Base-by-base conservation (phyloP, 768 basidiomycete genomes). In the Pholiota molesta region DNA sequence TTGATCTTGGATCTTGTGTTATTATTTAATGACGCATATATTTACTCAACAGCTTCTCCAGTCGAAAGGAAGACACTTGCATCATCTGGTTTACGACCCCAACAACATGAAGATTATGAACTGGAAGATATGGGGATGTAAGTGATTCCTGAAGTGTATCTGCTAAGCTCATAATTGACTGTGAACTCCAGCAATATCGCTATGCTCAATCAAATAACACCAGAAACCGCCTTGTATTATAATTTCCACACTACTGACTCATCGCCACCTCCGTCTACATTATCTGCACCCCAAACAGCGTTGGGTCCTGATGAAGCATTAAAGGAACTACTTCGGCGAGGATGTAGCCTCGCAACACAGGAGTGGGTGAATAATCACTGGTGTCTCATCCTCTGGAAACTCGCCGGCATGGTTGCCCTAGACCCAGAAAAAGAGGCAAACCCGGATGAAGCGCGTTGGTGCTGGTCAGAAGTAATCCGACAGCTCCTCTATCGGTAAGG, bases 321-420 rank as follows among this genome's bases (percentile, higher is more conserved):
- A 17, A 72, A 81, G 26, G 79, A 86, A 61, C 75, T 95, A 10
- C 75, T 81, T 3, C 72, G 73, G 23, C 77, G 71, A 9, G 92
- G 90, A 0, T 95, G 94, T 64, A 72, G 69, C 2, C 80, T 94
- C 23, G 91, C 86, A 2, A 91, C 87, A 8, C 78, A 86, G 64
- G 74, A 79, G 23, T 99, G 97, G 97, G 88, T 97, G 1, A 85
- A 91, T 55, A 98, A 98, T 68, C 95, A 97, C 67, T 99, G 95
- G 92, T 73, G 77, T 10, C 75, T 95, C 49, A 86, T 99, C 31
- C 81, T 99, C 3, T 99, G 97, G 97, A 99, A 99, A 76, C 75
- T 97, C 21, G 94, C 95, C 3, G 91, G 92, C 13, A 86, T 94
- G 83, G 89, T 88, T 1, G 79, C 82, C 37, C 79, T 95, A 1